Base-by-base conservation (phyloP, 441 rosid genomes). In the Euphorbia celastroides region DNA sequence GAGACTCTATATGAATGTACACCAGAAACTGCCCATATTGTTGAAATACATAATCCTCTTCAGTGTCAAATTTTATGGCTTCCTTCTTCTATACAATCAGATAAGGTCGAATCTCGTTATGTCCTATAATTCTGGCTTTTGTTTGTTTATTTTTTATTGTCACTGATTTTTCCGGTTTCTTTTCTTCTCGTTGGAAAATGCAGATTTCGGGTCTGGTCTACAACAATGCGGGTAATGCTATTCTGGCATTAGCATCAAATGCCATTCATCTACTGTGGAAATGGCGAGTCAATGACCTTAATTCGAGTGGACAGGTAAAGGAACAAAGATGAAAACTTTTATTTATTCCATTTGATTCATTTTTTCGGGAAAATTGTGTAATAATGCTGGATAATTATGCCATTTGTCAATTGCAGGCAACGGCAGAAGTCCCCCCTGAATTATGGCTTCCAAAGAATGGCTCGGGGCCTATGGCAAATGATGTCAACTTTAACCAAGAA, bases 151-250 rank as follows among this genome's bases (percentile, higher is more conserved):
- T n/a, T n/a, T n/a, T n/a, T n/a, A n/a, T n/a, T 12, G 17, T 30
- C 9, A 19, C 48, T 41, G 14, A 17, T 32, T 25, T 59, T 6
- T 48, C 50, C 25, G 58, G 48, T 64, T 30, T 20, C 20, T 48
- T 44, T 11, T 26, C 65, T 64, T 55, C 68, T 46, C 46, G 23
- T 34, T 72, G 67, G 60, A 19, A 59, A 27, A 32, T 72, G 77
- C 83, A 84, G 88, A 75, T 82, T 66, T 76, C 79, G 30, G 79
- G 80, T 41, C 62, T 84, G 50, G 73, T 70, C 62, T 84, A 81
- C 69, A 77, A 71, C 55, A 73, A 78, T 63, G 71, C 84, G 10
- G 88, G 88, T n/a, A 75, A 73, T 73, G 80, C 81, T 32, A 75
- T 84, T 76, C 62, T 84, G 71, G 81, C 84, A 57, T 72, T 84